phyloP scores from a whole-genome alignment of 805 yeast species.

The Saturnispora kantuleensis region DNA sequence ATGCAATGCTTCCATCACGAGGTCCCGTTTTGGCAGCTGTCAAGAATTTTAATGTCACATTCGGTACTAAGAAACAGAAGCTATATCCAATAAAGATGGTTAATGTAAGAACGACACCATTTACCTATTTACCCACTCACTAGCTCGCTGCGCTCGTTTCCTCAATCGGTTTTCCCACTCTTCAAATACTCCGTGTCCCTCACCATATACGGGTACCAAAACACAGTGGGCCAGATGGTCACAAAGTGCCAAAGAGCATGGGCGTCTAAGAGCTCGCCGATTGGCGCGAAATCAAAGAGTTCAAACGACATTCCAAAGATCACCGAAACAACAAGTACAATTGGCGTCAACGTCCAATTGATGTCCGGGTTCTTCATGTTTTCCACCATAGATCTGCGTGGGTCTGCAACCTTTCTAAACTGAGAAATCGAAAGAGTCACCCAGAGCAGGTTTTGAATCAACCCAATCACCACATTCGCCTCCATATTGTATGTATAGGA shows the following conservation, averaged over 20 bases:
- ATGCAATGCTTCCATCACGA: too few species aligned
- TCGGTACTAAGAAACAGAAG: too few species aligned
- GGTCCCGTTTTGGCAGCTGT: too few species aligned
- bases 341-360: conserved; percentile 43
- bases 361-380: conserved; percentile 22
- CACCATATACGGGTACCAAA: conserved; percentile 57
- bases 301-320: conserved; percentile 79
- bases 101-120: too few species aligned
- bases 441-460: conserved; percentile 60
- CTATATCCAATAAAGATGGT: too few species aligned
- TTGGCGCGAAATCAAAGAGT: conserved; percentile 78
- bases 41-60: too few species aligned
- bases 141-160: too few species aligned
- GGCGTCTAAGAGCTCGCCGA: conserved; percentile 66
- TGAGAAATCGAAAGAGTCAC: conserved; percentile 27
- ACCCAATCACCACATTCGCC: conserved; percentile 73
- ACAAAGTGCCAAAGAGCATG: conserved; percentile 91
- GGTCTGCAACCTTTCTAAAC: conserved; percentile 17
- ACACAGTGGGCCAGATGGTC: conserved; percentile 71
- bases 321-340: conserved; percentile 42
- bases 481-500: conserved; percentile 90
- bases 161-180: conserved; percentile 19
- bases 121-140: too few species aligned
- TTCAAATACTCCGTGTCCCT: conserved; percentile 32
- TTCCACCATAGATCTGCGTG: conserved; percentile 10